Evolutionary conservation across 805 yeast species (phyloP).

Genomic region (Candida maris): DNA sequence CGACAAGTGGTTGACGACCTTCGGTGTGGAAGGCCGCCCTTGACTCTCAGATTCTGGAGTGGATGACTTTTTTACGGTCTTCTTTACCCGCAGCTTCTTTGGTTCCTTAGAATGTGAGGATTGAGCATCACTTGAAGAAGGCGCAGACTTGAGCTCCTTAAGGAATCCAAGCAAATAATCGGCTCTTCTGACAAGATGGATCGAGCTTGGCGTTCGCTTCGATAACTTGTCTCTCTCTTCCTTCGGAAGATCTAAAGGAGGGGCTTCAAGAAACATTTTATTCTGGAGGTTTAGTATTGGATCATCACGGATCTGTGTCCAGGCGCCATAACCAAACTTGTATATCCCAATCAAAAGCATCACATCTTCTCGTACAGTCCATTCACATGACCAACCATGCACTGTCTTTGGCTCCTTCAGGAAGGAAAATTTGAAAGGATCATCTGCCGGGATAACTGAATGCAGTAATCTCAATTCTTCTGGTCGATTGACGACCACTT

Average conservation of each 20-base stretch:
- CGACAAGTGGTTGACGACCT: constrained; percentile 12
- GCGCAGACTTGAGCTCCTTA: constrained; percentile 38
- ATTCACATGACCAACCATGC: constrained; percentile 85
- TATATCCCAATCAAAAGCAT: constrained; percentile 81
- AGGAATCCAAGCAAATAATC: constrained; percentile 78
- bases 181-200: constrained; percentile 86
- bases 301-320: constrained; percentile 93
- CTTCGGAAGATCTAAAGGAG: constrained; percentile 33
- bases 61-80: constrained; percentile 20
- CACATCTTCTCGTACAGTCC: constrained; percentile 83
- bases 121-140: constrained; percentile 1
- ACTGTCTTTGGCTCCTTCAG: constrained; percentile 70
- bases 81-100: constrained; percentile 22
- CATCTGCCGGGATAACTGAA: constrained; percentile 47
- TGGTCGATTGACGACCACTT: constrained; percentile 76
- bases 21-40: constrained; percentile 15
- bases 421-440: constrained; percentile 59
- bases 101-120: constrained; percentile 8
- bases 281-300: constrained; percentile 84
- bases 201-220: constrained; percentile 84
- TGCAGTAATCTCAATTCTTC: constrained; percentile 72
- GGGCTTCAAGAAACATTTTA: constrained; percentile 65
- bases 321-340: constrained; percentile 94
- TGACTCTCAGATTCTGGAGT: constrained; percentile 24
- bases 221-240: constrained; percentile 35